These are phyloP conservation scores for Schwanniomyces yamadae DNA, from an alignment of 805 yeast species.

Conservation along the genomic window DNA sequence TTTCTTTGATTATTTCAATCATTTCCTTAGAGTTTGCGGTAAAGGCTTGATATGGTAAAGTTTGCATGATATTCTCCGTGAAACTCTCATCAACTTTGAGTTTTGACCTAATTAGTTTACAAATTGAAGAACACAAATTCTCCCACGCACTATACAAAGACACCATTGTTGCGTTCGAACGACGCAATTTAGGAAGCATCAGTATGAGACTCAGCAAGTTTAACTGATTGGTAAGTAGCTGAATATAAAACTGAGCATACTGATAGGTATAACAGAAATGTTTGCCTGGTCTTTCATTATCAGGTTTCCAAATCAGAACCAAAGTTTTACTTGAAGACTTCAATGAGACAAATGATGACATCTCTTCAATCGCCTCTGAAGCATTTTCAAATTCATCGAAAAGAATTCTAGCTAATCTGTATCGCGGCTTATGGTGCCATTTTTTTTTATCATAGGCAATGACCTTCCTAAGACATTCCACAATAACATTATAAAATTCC, in stretches of 20 bases:
- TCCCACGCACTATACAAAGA: conserved; percentile 68
- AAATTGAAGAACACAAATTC: conserved; percentile 48
- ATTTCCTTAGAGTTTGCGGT: conserved; percentile 33
- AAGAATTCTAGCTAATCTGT: conserved; percentile 62
- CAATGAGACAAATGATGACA: conserved; percentile 61
- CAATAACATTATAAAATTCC: conserved; percentile 38
- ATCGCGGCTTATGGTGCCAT: conserved; percentile 90
- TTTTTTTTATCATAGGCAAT: conserved; percentile 68
- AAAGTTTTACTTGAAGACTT: conserved; percentile 69
- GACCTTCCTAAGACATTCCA: conserved; percentile 48
- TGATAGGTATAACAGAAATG: conserved; percentile 77
- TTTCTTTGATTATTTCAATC: conserved; percentile 23
- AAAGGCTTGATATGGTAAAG: conserved; percentile 45
- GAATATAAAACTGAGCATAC: conserved; percentile 64
- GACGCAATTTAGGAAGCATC: conserved; percentile 71
- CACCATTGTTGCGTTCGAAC: conserved; percentile 76
- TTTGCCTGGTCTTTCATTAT: conserved; percentile 86
- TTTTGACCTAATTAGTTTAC: conserved; percentile 49
- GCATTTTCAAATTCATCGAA: conserved; percentile 53
- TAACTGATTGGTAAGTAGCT: conserved; percentile 48
- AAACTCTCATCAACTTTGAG: conserved; percentile 43
- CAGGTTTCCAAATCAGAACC: conserved; percentile 91
- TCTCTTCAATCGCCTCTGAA: conserved; percentile 58
- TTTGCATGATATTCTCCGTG: conserved; percentile 52
- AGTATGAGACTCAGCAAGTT: conserved; percentile 61